Evolutionary conservation across 2,329 filamentous ascomycete genomes (phyloP).

Genomic region (Cladobotryum protrusum): DNA sequence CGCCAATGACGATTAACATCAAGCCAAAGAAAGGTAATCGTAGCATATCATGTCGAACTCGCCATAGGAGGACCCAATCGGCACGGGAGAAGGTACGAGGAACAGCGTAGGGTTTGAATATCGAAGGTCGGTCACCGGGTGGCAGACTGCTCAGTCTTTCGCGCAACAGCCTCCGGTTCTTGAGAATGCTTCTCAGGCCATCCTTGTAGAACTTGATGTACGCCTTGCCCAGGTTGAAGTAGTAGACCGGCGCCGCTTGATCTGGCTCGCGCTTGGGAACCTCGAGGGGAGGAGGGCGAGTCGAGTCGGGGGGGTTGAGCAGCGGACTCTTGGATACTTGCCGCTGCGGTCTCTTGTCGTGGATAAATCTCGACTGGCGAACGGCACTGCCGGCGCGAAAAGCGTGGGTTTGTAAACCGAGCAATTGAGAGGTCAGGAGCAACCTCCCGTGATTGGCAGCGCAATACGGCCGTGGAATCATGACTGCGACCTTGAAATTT

Average conservation of each 20-base stretch:
- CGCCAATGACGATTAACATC: conserved; percentile 71
- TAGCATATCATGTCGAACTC: conserved; percentile 66
- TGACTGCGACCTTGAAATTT: conserved; percentile 12
- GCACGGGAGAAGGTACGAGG: conserved; percentile 47
- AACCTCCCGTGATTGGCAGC: conserved; percentile 16
- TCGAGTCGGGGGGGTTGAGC: conserved; percentile 67
- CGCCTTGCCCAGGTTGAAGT: conserved; percentile 61
- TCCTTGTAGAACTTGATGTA: conserved; percentile 85
- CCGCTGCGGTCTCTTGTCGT: conserved; percentile 19
- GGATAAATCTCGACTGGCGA: conserved; percentile 18
- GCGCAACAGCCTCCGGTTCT: conserved; percentile 53
- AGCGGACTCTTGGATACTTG: conserved; percentile 25
- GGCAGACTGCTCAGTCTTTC: conserved; percentile 39
- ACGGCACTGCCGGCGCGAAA: conserved; percentile 11
- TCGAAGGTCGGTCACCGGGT: conserved; percentile 47
- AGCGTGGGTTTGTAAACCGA: conserved; percentile 5
- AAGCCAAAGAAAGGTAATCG: conserved; percentile 73
- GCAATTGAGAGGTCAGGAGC: conserved; percentile 7
- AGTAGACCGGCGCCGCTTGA: conserved; percentile 36
- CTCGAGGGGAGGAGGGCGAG: conserved; percentile 63
- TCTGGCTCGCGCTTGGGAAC: conserved; percentile 48
- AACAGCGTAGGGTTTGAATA: conserved; percentile 28
- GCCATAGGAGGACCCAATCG: conserved; percentile 62
- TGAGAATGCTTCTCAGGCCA: conserved; percentile 67
- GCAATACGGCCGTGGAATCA: conserved; percentile 29